These are phyloP conservation scores for Serendipita sp. DNA, from an alignment of 768 basidiomycete genomes.

Conservation along the genomic window DNA sequence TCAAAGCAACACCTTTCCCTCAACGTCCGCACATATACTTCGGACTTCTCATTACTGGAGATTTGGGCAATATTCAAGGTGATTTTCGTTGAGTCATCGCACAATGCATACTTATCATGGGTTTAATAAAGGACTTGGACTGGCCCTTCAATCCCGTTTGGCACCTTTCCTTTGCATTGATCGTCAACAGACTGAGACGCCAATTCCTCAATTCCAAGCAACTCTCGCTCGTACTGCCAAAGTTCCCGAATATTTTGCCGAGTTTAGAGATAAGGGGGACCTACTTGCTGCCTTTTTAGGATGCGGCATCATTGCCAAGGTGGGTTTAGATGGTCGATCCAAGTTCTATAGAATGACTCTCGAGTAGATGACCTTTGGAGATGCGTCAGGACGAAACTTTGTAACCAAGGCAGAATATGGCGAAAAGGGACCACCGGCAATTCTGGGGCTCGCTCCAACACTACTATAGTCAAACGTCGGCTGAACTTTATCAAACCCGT, in stretches of 20 bases:
- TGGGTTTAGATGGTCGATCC: constrained; percentile 15
- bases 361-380: constrained; percentile 55
- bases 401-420: constrained; percentile 70
- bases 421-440: constrained; percentile 50
- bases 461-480: constrained; percentile 30
- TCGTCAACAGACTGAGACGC: constrained; percentile 42
- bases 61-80: constrained; percentile 60
- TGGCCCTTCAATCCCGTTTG: constrained; percentile 57
- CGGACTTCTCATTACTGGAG: constrained; percentile 67
- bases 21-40: constrained; percentile 60
- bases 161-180: constrained; percentile 42
- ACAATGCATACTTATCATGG: constrained; percentile 1
- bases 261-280: constrained; percentile 75
- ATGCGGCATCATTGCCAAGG: constrained; percentile 73
- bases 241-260: constrained; percentile 81
- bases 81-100: not conserved
- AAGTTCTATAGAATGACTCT: constrained; percentile 4
- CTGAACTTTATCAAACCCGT: not conserved
- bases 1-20: constrained; percentile 44
- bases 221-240: constrained; percentile 41
- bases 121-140: constrained; percentile 33
- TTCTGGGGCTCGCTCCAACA: constrained; percentile 64
- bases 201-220: constrained; percentile 32
- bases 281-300: constrained; percentile 70
- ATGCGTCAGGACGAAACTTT: constrained; percentile 46